Evolutionary conservation across 2,329 filamentous ascomycete species (phyloP), one percentile per base, ranked within the genome.

Genomic region (Aspergillus flavus): DNA sequence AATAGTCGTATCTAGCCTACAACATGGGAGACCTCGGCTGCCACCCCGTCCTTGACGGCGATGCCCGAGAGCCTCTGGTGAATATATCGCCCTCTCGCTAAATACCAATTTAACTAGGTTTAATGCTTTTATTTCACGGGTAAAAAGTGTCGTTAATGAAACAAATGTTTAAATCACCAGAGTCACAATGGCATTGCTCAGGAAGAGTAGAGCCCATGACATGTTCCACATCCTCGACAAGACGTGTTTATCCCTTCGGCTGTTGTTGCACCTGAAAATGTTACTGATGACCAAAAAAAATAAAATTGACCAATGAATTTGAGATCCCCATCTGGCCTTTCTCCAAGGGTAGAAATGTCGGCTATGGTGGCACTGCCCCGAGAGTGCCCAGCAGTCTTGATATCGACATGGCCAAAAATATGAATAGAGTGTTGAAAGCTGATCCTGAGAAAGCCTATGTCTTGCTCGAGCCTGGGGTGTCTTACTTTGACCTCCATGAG

Each of bases 381-480:
- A 71, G 81, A 7, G 75, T 83, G 2, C 67, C 69, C 2, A 82
- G 82, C 0, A 80, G 76, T 28, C 74, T 84, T 6, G 81, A 80
- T 0, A 66, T 85, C 21, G 80, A 84, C 64, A 71, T 84, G 1
- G 73, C 72, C 14, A 41, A 19, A 12, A 61, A 73, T 46, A 85
- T 87, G 84, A 82, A 83, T 69, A 79, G 78, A 66, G 78, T 87
- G 10, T 68, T 87, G 10, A 77, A 84, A 43, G 79, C 87, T 16
- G 81, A 85, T 67, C 78, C 76, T 0, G 80, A 84, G 19, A 80
- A 79, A 48, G 82, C 81, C 23, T 84, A 78, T 60, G 82, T 79
- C 48, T 72, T 87, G 0, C 78, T 87, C 5, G 85, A 87, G 69
- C 85, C 85, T 0, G 85, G 85, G 1, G 85, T 87, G 0, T 83